Evolutionary conservation across 2,329 filamentous ascomycete genomes (phyloP), one percentile per base, ranked within the genome.

Genomic region (Botryotinia convoluta): DNA sequence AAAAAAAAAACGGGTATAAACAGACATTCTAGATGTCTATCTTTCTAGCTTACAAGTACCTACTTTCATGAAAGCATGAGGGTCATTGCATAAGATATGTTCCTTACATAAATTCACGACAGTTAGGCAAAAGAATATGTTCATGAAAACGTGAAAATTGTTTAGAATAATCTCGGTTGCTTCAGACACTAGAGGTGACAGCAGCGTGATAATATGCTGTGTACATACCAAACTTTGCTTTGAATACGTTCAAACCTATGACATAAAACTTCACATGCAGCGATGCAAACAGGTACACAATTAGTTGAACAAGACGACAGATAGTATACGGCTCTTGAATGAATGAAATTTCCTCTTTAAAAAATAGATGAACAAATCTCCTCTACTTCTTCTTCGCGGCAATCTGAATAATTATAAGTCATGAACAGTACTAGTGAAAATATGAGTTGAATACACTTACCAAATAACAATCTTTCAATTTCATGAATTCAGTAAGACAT

Each of bases 381-480:
- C 8, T 29, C 44, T 51, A 86, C 75, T 79, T 79, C 79, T 85
- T 86, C 80, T 87, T 88, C 32, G 86, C 84, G 64, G 86, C 86
- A 74, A 85, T 85, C 87, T 89, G 69, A 75, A 69, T 69, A 37
- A 45, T 48, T 48, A 74, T 77, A 61, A 77, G 76, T 62, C 76
- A 20, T 42, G 32, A 73, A 62, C 10, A 39, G 35, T 37, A 32
- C 29, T 14, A 18, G n/a, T 32, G 35, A 26, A 32, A 10, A 42
- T 72, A 48, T n/a, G 37, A 48, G 64, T 37, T 29, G 48, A 12
- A 72, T 16, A 39, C 32, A 59, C 88, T 79, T 86, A 97, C 95
- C 80, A 97, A 80, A 80, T 94, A 97, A 81, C 95, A 98, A 77
- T 97, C 87, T 82, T 97, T 97, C 67, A 98, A 82, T 77, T 85